A percentile compares a stretch with the other conserved stretches of the same genome.
Evolutionary conservation across 176 grass and related monocot species (phyloP).

Genomic region (Carex parvula): DNA sequence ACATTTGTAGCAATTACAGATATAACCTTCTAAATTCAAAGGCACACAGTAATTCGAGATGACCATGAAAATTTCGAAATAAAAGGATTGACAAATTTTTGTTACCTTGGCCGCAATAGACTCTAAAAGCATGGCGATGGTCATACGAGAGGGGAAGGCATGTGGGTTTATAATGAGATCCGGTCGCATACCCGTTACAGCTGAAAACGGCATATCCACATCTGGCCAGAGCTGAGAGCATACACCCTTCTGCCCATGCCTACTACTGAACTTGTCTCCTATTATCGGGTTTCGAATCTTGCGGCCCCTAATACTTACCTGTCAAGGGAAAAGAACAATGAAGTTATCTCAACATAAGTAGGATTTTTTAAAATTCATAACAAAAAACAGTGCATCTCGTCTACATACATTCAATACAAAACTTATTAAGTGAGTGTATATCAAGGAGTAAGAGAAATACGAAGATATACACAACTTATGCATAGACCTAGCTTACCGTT

Average conservation of each 20-base stretch:
- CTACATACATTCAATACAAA: neutral
- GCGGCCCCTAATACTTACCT: constrained; percentile 79
- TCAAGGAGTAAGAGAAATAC: neutral
- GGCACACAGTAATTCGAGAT: neutral
- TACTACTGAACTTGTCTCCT: constrained; percentile 98
- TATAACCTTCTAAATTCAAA: neutral
- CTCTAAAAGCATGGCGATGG: constrained; percentile 97
- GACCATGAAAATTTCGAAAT: neutral
- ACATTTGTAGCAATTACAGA: neutral
- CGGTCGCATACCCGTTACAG: constrained; percentile 88
- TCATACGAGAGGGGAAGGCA: constrained; percentile 99
- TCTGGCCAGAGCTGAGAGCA: constrained; percentile 98
- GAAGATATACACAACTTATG: neutral
- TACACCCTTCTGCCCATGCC: constrained; percentile 96
- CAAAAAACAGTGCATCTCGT: neutral
- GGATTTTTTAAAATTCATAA: neutral
- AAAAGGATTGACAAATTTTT: neutral
- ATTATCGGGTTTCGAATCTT: constrained; percentile 86
- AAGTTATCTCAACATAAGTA: neutral
- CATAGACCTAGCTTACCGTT: constrained; percentile 47
- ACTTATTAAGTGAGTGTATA: neutral
- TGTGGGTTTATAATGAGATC: constrained; percentile 97
- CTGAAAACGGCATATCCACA: constrained; percentile 97
- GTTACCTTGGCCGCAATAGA: constrained; percentile 90
- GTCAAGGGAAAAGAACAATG: constrained; percentile 24